Base-by-base conservation (phyloP, 176 grass and related monocot species). In the Cenchrus purpureus region DNA sequence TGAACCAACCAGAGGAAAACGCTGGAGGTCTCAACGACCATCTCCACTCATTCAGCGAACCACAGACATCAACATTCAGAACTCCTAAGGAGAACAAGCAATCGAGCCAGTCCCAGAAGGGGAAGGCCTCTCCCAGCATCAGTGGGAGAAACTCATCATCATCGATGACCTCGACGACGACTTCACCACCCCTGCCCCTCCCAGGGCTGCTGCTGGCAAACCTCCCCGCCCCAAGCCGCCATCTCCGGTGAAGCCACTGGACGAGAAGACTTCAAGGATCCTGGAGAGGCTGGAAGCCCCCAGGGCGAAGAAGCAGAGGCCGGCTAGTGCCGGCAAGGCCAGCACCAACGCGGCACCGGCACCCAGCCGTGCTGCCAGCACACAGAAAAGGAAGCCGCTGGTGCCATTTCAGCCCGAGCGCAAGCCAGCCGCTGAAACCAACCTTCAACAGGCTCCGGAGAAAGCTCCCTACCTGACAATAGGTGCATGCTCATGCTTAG, bases 221-320 rank as follows among this genome's bases (percentile, higher is more conserved):
- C 57, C 69, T 53, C 79, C 85, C 54, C 71, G 65, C 31, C 19
- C 74, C 42, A 86, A 82, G 56, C 19, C 82, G 43, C 71, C 65
- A 7, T 76, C 89, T 58, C 85, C 80, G 10, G 73, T 81, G 79
- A 95, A 90, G 69, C 89, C 73, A 15, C 54, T 95, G 58, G 91
- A 98, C 76, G 92, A 93, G 62, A 98, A 95, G 78, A 98, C 92
- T 16, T 88, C 89, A 53, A 90, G 80, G 78, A 95, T 98, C 80
- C 87, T 98, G 59, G 93, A 98, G 78, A 93, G 96, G 57, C 78
- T 98, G 79, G 96, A 98, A 72, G 80, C 78, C 40, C 93, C 96
- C 42, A 95, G 85, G 65, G 85, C 90, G 20, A 94, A 98, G 86
- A 92, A 80, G 74, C 83, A 80, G 44, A 81, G 86, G 66, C 28